Evolutionary conservation across 1,284 basidiomycete genomes (phyloP).

Genomic region (Papiliotrema flavescens): DNA sequence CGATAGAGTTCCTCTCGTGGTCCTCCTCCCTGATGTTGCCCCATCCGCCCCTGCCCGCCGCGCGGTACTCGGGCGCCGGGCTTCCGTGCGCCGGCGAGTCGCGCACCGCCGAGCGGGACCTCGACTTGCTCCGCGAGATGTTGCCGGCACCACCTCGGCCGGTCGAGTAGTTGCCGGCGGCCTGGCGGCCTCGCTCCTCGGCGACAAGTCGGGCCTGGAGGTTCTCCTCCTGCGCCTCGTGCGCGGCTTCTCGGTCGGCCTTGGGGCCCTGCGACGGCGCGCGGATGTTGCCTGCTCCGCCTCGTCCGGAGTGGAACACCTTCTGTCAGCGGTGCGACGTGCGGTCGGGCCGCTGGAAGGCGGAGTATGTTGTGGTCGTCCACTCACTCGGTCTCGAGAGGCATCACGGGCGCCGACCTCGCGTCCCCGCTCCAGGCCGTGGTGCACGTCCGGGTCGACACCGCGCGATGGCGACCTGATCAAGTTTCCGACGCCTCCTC

Average conservation of each 20-base stretch:
- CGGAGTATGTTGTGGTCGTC: neutral
- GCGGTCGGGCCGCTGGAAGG: neutral
- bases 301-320: constrained; percentile 47
- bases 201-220: constrained; percentile 42
- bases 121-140: constrained; percentile 27
- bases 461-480: constrained; percentile 38
- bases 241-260: constrained; percentile 9
- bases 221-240: constrained; percentile 39
- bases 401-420: constrained; percentile 25
- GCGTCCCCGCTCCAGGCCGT: constrained; percentile 41
- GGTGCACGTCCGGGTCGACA: constrained; percentile 31
- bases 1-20: constrained; percentile 15
- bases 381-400: constrained; percentile 33
- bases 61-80: constrained; percentile 5
- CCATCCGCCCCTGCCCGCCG: constrained; percentile 44
- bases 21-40: constrained; percentile 44
- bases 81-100: neutral
- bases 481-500: constrained; percentile 48
- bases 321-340: constrained; percentile 5
- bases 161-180: constrained; percentile 36
- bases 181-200: constrained; percentile 44
- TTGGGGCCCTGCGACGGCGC: constrained; percentile 36
- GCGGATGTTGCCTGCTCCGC: constrained; percentile 48
- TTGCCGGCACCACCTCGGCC: constrained; percentile 49
- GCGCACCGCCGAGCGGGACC: constrained; percentile 26